Evolutionary conservation across 2,329 filamentous ascomycete genomes (phyloP).

Genomic region (Emericellopsis cladophorae): DNA sequence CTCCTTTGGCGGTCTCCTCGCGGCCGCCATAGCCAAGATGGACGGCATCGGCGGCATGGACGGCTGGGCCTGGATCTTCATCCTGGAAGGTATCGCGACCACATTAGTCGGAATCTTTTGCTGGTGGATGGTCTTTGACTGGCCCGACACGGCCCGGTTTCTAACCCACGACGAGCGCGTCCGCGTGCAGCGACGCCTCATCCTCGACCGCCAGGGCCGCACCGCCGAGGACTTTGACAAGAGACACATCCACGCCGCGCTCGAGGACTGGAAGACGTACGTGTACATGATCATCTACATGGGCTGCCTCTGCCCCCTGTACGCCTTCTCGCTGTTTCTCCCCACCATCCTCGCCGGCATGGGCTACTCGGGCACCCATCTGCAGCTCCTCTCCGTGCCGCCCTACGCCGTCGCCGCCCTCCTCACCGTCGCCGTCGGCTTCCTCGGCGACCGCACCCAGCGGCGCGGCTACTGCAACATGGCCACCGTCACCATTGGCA

Average conservation of each 20-base stretch:
- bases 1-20: slow-evolving; percentile 61
- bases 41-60: slow-evolving; percentile 45
- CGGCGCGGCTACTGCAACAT: slow-evolving; percentile 38
- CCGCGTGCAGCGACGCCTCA: slow-evolving; percentile 60
- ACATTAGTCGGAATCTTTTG: slow-evolving; percentile 51
- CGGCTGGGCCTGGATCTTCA: slow-evolving; percentile 55
- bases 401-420: slow-evolving; percentile 51
- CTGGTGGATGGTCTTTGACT: slow-evolving; percentile 68
- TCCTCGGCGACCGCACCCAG: slow-evolving; percentile 38
- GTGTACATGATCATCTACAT: slow-evolving; percentile 48
- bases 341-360: slow-evolving; percentile 51
- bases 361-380: slow-evolving; percentile 41
- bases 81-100: slow-evolving; percentile 58
- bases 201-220: slow-evolving; percentile 53
- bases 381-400: slow-evolving; percentile 53
- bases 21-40: slow-evolving; percentile 59
- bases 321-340: slow-evolving; percentile 45
- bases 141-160: slow-evolving; percentile 67
- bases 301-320: slow-evolving; percentile 42
- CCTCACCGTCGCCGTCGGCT: slow-evolving; percentile 39
- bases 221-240: slow-evolving; percentile 61
- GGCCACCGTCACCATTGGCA: slow-evolving; percentile 53
- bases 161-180: slow-evolving; percentile 57
- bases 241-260: slow-evolving; percentile 58
- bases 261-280: slow-evolving; percentile 73